Percentiles rank a stretch among this genome's conserved stretches.
phyloP scores from a whole-genome alignment of 2,329 filamentous ascomycete genomes.

The Pochonia chlamydosporia region DNA sequence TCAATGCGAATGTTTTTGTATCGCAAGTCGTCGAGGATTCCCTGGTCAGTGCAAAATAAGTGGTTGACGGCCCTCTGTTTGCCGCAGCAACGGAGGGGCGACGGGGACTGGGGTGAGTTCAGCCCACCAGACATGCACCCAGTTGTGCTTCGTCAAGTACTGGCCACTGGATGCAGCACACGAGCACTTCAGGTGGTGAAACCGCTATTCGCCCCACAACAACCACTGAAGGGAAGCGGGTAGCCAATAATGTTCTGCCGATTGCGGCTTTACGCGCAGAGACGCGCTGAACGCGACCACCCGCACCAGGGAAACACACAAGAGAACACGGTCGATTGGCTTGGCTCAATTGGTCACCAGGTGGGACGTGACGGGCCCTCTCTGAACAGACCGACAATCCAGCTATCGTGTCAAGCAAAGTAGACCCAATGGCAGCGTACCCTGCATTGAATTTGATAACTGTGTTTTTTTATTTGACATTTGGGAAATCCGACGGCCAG shows the following conservation, averaged over 20 bases:
- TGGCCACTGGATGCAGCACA: neutral
- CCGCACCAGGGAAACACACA: neutral
- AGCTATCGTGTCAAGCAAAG: too few species aligned
- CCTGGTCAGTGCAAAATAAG: neutral
- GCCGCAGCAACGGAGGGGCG: constrained; percentile 17
- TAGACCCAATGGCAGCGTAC: neutral
- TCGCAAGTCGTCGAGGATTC: neutral
- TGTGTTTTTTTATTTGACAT: neutral
- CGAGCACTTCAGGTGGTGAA: constrained; percentile 4
- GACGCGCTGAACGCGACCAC: constrained; percentile 16
- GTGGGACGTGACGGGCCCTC: neutral
- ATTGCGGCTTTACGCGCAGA: constrained; percentile 30
- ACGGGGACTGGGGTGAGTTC: neutral
- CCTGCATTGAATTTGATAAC: neutral
- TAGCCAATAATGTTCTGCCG: constrained; percentile 2
- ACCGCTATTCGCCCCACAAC: neutral
- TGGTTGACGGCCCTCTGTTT: constrained; percentile 10
- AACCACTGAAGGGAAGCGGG: neutral
- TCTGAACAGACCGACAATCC: too few species aligned
- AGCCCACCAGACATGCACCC: too few species aligned
- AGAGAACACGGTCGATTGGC: neutral
- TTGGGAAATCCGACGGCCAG: neutral
- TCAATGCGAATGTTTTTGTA: constrained; percentile 5
- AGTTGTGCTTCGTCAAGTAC: too few species aligned
- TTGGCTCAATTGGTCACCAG: too few species aligned